Evolutionary conservation across 495 filamentous ascomycete genomes (phyloP).

Genomic region (Penicillium salamii): DNA sequence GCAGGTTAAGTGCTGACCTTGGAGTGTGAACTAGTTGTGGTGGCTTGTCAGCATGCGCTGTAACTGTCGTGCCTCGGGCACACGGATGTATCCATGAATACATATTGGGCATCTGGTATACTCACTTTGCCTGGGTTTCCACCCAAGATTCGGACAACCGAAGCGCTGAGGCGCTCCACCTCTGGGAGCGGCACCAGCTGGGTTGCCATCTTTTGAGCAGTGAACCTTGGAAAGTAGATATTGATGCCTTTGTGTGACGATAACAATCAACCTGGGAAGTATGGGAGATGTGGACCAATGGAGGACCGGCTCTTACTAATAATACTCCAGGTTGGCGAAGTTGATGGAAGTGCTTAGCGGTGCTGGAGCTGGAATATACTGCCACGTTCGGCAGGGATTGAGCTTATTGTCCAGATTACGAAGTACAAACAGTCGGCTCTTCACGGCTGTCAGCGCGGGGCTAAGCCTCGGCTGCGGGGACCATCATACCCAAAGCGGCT

Average conservation of each 20-base stretch:
- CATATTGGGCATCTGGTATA: no score
- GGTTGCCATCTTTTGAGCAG: conserved; percentile 36
- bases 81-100: background rate
- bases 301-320: background rate
- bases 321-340: no score
- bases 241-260: no score
- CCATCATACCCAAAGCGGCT: no score
- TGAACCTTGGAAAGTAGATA: background rate
- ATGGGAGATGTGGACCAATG: background rate
- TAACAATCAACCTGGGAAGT: no score
- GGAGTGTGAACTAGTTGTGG: conserved; percentile 45
- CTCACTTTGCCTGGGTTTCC: conserved; percentile 77
- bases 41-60: conserved; percentile 2
- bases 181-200: conserved; percentile 56
- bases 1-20: conserved; percentile 35
- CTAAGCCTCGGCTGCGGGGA: conserved; percentile 19
- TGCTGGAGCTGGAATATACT: no score
- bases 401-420: no score
- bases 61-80: background rate
- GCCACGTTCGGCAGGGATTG: no score
- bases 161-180: conserved; percentile 61
- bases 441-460: conserved; percentile 14
- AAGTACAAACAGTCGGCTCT: no score
- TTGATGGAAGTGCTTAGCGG: no score
- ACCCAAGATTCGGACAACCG: conserved; percentile 71